A percentile compares a stretch with the other conserved stretches of the same genome.
phyloP scores from a whole-genome alignment of 305 asterid genomes.

The Rubia tinctorum region DNA sequence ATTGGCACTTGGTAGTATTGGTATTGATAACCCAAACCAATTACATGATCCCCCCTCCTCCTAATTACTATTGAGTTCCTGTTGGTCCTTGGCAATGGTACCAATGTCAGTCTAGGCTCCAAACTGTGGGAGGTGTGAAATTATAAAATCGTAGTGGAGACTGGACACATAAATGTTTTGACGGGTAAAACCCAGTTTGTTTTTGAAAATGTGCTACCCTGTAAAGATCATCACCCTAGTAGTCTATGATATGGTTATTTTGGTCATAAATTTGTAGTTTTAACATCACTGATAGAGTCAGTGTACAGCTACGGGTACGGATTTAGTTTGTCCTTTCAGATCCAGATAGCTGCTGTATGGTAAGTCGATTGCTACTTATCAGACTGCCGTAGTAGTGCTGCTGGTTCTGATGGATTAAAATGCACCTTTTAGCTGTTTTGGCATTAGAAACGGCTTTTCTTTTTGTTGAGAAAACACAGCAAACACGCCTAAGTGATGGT shows the following conservation, averaged over 20 bases:
- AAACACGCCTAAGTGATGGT: neutral
- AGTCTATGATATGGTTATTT: neutral
- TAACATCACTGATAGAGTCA: neutral
- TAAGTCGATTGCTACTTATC: neutral
- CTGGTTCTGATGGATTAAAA: neutral
- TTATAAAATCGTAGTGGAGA: neutral
- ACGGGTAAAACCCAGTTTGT: neutral
- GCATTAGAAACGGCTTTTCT: neutral
- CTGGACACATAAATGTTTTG: neutral
- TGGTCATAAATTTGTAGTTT: neutral
- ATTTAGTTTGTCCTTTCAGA: neutral
- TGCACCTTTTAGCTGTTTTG: neutral
- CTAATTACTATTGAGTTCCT: neutral
- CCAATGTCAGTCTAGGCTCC: neutral
- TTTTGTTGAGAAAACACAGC: neutral
- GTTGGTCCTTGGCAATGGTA: neutral
- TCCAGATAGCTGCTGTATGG: neutral
- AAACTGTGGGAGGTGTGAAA: neutral
- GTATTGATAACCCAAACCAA: neutral
- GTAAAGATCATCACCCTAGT: neutral
- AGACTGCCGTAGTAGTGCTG: neutral
- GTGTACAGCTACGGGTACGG: neutral
- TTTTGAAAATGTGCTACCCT: neutral
- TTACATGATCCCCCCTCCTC: neutral
- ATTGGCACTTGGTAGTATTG: neutral